Conservation (phyloP, 1,284 basidiomycete species). For the Moesziomyces sp. region DNA sequence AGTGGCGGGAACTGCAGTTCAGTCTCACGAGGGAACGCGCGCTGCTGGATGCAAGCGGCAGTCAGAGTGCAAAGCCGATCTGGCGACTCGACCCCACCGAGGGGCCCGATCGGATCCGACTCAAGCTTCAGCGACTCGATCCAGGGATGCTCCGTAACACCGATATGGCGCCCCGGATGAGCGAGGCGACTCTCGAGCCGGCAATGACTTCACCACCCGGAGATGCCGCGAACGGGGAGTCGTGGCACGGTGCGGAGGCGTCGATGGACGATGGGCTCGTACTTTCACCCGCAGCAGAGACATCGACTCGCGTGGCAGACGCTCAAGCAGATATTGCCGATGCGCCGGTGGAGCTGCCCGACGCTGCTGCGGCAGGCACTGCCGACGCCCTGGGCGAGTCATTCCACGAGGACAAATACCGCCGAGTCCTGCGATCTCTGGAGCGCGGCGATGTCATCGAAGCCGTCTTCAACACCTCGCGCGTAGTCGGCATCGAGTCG, state of each 20-base stretch:
- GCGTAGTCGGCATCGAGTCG: constrained; percentile 61
- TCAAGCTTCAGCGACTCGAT: constrained; percentile 56
- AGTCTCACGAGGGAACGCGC: constrained; percentile 45
- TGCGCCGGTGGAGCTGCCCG: background rate
- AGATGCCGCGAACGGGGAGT: constrained; percentile 18
- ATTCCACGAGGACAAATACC: constrained; percentile 74
- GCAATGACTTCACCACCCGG: constrained; percentile 7
- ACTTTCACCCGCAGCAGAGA: background rate
- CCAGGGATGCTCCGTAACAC: constrained; percentile 8
- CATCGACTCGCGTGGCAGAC: background rate
- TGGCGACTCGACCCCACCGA: constrained; percentile 65
- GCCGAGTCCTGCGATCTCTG: constrained; percentile 71
- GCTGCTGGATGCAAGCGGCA: constrained; percentile 19
- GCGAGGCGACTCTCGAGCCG: constrained; percentile 11
- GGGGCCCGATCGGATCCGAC: constrained; percentile 60
- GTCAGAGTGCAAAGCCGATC: constrained; percentile 7
- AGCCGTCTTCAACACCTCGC: constrained; percentile 73
- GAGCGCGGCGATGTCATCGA: constrained; percentile 91
- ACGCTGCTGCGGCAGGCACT: constrained; percentile 3
- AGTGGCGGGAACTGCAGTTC: constrained; percentile 46
- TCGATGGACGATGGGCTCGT: background rate
- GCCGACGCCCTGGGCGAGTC: constrained; percentile 18
- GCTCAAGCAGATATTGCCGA: background rate
- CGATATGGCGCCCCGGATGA: constrained; percentile 30
- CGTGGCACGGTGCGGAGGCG: constrained; percentile 32